A percentile compares a stretch with the other conserved stretches of the same genome.
Evolutionary conservation across 306 rosid species (phyloP).

Genomic region (Betula pendula): DNA sequence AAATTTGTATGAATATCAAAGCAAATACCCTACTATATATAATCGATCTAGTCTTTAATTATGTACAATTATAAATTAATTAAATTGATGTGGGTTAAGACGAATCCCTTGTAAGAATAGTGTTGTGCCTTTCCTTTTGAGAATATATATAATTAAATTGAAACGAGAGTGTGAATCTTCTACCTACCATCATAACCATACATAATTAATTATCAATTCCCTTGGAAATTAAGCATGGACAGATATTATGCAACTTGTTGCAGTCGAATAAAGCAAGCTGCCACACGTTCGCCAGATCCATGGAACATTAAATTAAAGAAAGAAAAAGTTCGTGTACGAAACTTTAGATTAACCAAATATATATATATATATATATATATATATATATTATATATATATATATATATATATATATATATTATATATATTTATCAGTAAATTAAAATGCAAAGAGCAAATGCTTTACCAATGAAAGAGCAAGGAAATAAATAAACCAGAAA

Average conservation of each 20-base stretch:
- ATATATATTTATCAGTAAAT: not conserved
- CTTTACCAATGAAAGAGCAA: not conserved
- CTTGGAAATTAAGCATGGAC: not conserved
- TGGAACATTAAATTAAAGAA: not conserved
- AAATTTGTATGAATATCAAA: not conserved
- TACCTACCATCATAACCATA: not conserved
- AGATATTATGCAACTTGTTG: slow-evolving; percentile 3
- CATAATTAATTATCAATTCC: not conserved
- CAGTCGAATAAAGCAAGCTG: not conserved
- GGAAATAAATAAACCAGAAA: not conserved
- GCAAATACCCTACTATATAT: too few species aligned
- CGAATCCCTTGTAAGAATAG: not conserved
- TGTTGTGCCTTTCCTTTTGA: not conserved
- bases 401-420: not conserved
- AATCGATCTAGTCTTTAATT: too few species aligned
- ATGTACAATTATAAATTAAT: too few species aligned
- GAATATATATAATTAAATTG: not conserved
- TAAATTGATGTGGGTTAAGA: not conserved
- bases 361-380: not conserved
- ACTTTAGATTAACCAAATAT: not conserved
- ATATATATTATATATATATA: not conserved
- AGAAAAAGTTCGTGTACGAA: slow-evolving; percentile 1
- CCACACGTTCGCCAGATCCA: slow-evolving; percentile 10
- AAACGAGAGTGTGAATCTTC: not conserved
- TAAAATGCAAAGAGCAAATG: not conserved